These are phyloP conservation scores for Podospora tetraspora DNA, from an alignment of 495 filamentous ascomycete species.

Conservation along the genomic window DNA sequence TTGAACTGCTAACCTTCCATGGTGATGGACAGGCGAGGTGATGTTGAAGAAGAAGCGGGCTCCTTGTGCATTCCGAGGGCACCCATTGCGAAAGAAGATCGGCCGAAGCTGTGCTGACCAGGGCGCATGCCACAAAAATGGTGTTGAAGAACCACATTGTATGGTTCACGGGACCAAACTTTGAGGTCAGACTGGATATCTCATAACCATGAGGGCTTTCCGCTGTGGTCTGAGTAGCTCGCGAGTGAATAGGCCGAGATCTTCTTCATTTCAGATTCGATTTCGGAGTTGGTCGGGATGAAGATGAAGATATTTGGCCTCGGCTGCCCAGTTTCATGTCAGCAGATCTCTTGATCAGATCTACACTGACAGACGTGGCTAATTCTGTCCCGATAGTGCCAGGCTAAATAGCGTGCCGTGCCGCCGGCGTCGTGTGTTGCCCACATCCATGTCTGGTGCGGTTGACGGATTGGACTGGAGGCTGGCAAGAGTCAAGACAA, in stretches of 20 bases:
- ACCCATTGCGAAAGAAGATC: neutral
- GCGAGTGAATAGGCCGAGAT: neutral
- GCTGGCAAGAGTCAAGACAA: neutral
- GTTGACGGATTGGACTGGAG: neutral
- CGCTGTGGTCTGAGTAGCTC: neutral
- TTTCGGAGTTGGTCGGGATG: neutral
- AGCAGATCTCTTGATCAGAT: neutral
- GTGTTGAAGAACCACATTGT: neutral
- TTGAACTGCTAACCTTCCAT: neutral
- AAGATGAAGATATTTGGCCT: neutral
- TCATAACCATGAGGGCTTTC: neutral
- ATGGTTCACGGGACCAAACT: neutral
- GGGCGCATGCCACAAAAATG: neutral
- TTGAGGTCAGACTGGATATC: neutral
- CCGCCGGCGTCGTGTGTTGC: neutral
- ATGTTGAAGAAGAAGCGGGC: neutral
- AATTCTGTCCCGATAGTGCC: neutral
- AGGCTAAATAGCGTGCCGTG: neutral
- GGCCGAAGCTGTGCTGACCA: neutral
- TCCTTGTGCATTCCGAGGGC: neutral
- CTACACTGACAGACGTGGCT: neutral
- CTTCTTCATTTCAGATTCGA: neutral
- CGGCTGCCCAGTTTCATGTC: neutral
- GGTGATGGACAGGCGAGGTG: neutral
- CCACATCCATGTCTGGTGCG: neutral